These are phyloP conservation scores for Mitragyna speciosa DNA, from an alignment of 257 asterid genomes.

Conservation along the genomic window DNA sequence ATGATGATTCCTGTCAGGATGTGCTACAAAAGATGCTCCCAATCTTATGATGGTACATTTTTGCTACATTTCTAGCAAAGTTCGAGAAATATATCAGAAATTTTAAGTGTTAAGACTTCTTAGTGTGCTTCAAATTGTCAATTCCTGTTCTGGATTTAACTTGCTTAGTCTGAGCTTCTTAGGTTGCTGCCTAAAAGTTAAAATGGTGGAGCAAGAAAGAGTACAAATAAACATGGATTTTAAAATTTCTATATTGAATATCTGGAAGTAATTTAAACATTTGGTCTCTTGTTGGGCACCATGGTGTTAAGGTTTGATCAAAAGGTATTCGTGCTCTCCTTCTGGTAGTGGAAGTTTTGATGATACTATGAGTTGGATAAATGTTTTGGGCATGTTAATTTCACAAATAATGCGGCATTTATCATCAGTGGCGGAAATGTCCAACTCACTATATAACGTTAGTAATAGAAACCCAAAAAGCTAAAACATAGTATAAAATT, in stretches of 20 bases:
- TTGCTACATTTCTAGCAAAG: too few relatives aligned
- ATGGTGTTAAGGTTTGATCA: background rate
- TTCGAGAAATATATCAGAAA: too few relatives aligned
- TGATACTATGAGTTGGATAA: background rate
- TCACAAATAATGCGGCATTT: background rate
- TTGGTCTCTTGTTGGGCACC: background rate
- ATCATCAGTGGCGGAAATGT: background rate
- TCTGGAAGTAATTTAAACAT: background rate
- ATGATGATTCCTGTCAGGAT: too few relatives aligned
- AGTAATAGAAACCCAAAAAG: background rate
- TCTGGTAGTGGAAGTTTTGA: background rate
- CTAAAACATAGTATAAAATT: background rate
- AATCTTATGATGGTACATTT: too few relatives aligned
- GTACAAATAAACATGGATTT: background rate
- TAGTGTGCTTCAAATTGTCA: background rate
- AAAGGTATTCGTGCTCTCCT: background rate
- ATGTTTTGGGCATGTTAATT: too few relatives aligned
- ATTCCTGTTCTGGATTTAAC: too few relatives aligned
- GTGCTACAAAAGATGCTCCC: too few relatives aligned
- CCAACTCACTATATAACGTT: background rate
- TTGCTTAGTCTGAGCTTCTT: background rate
- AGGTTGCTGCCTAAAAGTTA: background rate
- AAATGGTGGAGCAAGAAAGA: background rate
- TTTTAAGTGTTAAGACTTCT: background rate
- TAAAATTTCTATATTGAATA: background rate